These are phyloP conservation scores for Chaetomium tenue DNA, from an alignment of 495 filamentous ascomycete genomes.

Conservation along the genomic window DNA sequence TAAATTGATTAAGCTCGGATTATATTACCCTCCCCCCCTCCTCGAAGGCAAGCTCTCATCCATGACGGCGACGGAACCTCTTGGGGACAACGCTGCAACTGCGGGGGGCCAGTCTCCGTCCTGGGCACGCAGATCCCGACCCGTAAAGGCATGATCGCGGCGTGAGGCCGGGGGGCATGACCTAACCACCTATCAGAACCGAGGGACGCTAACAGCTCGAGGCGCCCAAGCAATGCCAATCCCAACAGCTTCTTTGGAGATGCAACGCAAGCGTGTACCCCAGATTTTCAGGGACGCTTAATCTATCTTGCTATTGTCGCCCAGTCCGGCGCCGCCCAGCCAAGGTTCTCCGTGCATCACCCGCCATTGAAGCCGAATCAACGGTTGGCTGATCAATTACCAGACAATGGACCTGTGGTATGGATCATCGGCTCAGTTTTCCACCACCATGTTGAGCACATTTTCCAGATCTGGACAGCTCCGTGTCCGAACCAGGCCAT, in stretches of 20 bases:
- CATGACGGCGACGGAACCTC: not conserved
- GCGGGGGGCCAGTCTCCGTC: constrained; percentile 30
- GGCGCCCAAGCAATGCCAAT: not conserved
- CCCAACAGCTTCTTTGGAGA: not conserved
- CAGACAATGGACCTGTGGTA: constrained; percentile 22
- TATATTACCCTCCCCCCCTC: constrained; percentile 23
- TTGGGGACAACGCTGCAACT: constrained; percentile 20
- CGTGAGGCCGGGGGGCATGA: not conserved
- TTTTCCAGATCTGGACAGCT: constrained; percentile 20
- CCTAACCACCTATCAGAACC: not conserved
- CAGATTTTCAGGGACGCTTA: constrained; percentile 24
- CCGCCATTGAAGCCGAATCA: constrained; percentile 18
- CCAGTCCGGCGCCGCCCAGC: constrained; percentile 10
- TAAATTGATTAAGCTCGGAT: constrained; percentile 18
- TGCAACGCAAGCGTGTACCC: constrained; percentile 12
- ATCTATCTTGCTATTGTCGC: constrained; percentile 23
- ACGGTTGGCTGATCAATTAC: constrained; percentile 24
- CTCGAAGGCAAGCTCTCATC: constrained; percentile 7
- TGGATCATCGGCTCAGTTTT: constrained; percentile 30
- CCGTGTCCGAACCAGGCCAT: not conserved
- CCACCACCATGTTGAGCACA: constrained; percentile 17
- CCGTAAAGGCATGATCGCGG: constrained; percentile 22
- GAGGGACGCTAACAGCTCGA: not conserved
- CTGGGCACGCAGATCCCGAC: constrained; percentile 21
- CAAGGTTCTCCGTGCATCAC: constrained; percentile 22